A percentile compares a stretch with the other conserved stretches of the same genome.
These are phyloP conservation scores for Fusarium sp. DNA, from an alignment of 2,329 filamentous ascomycete genomes.

Conservation along the genomic window DNA sequence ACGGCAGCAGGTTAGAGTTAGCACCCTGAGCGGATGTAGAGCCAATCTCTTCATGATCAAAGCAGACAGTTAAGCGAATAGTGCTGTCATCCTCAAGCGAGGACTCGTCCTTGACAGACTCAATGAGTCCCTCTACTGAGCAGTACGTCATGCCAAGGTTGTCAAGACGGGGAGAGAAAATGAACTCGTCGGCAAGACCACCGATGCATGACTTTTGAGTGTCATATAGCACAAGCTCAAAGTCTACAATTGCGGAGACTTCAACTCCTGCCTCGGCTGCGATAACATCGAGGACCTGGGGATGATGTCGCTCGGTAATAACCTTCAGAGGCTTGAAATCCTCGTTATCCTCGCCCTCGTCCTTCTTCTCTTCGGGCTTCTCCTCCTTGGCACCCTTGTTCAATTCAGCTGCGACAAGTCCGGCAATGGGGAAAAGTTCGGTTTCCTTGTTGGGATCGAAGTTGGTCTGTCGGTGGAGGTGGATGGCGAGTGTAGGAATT, in stretches of 20 bases:
- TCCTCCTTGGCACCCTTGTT: constrained; percentile 74
- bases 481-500: constrained; percentile 93
- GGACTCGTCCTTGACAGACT: constrained; percentile 73
- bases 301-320: constrained; percentile 86
- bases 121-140: constrained; percentile 84
- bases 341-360: constrained; percentile 51
- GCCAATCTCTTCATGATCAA: constrained; percentile 98
- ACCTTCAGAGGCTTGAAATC: constrained; percentile 80
- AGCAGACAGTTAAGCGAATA: constrained; percentile 92
- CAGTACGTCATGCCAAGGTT: constrained; percentile 98
- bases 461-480: constrained; percentile 85
- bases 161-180: constrained; percentile 95
- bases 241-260: constrained; percentile 83
- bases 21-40: constrained; percentile 93
- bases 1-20: constrained; percentile 89
- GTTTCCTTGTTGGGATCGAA: constrained; percentile 98
- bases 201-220: constrained; percentile 91
- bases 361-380: constrained; percentile 53
- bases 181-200: constrained; percentile 91
- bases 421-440: constrained; percentile 92
- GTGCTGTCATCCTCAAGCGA: constrained; percentile 79
- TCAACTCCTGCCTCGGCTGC: constrained; percentile 80
- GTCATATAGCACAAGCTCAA: constrained; percentile 97
- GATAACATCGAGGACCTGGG: constrained; percentile 85
- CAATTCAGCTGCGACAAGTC: constrained; percentile 86